Percentiles rank a stretch among this genome's conserved stretches.
Evolutionary conservation across 2,329 filamentous ascomycete genomes (phyloP).

Genomic region (Zymoseptoria tritici): DNA sequence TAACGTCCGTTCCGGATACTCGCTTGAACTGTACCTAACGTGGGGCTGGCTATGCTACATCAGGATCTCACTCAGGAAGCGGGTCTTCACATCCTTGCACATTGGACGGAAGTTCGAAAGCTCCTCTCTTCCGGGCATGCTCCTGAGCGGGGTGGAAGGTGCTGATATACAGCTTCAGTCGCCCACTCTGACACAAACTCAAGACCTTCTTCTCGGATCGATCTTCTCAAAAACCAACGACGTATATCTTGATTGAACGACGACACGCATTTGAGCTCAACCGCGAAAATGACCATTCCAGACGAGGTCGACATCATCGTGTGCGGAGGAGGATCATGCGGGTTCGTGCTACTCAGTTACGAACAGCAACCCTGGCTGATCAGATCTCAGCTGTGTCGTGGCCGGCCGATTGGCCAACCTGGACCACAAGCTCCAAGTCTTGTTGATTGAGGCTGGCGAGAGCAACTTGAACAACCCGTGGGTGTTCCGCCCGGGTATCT

Average conservation of each 20-base stretch:
- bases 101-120: conserved; percentile 7
- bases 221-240: background rate
- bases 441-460: conserved; percentile 65
- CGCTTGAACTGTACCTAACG: background rate
- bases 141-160: conserved; percentile 16
- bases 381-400: conserved; percentile 40
- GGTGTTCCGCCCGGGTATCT: conserved; percentile 69
- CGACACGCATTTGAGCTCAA: background rate
- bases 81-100: conserved; percentile 11
- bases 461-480: conserved; percentile 70
- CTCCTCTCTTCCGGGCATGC: conserved; percentile 17
- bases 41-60: background rate
- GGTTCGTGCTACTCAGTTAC: conserved; percentile 34
- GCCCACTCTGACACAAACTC: conserved; percentile 6
- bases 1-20: conserved; percentile 2
- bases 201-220: conserved; percentile 11
- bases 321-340: conserved; percentile 64
- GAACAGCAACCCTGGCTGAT: conserved; percentile 10
- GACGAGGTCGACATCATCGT: conserved; percentile 79
- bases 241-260: background rate
- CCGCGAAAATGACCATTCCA: conserved; percentile 51
- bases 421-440: conserved; percentile 64
- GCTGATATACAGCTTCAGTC: conserved; percentile 19
- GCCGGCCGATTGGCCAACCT: conserved; percentile 60
- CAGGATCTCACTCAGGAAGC: conserved; percentile 13